These are phyloP conservation scores for Geotrichum ghanense DNA, from an alignment of 805 yeast species.

Conservation along the genomic window DNA sequence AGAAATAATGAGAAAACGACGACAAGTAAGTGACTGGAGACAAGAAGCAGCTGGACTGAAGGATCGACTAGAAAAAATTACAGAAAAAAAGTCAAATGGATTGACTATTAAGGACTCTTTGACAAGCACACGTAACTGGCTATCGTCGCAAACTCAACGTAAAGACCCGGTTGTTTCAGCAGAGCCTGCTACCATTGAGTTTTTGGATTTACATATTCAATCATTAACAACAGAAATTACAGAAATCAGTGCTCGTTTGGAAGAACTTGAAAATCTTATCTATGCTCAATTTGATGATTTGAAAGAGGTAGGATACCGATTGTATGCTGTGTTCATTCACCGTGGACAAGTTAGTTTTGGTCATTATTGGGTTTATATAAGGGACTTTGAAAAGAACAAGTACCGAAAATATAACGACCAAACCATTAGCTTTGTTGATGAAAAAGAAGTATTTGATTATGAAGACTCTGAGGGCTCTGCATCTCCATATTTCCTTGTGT, in stretches of 20 bases:
- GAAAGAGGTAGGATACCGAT: slow-evolving; percentile 57
- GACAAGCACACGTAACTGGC: slow-evolving; percentile 44
- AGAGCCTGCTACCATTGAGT: neutral
- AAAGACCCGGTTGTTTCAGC: neutral
- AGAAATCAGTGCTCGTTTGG: slow-evolving; percentile 30
- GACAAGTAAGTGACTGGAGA: slow-evolving; percentile 52
- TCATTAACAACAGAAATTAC: neutral
- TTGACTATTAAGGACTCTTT: slow-evolving; percentile 40
- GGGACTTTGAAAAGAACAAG: slow-evolving; percentile 52
- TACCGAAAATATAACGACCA: slow-evolving; percentile 94
- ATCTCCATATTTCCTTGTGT: slow-evolving; percentile 87
- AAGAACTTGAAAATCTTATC: slow-evolving; percentile 37
- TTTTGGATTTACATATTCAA: neutral
- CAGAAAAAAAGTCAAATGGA: slow-evolving; percentile 33
- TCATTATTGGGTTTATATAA: slow-evolving; percentile 92
- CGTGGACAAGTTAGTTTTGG: slow-evolving; percentile 95
- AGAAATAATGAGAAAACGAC: slow-evolving; percentile 39
- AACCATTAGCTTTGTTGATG: slow-evolving; percentile 72
- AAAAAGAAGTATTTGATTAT: slow-evolving; percentile 29
- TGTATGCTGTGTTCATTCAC: slow-evolving; percentile 89
- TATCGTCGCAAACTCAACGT: slow-evolving; percentile 28
- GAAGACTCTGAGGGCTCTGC: slow-evolving; percentile 46
- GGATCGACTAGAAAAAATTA: slow-evolving; percentile 8
- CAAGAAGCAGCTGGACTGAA: slow-evolving; percentile 17
- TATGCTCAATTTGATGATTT: slow-evolving; percentile 51